These are phyloP conservation scores for Grammothele lineata DNA, from an alignment of 768 basidiomycete species.

Conservation along the genomic window DNA sequence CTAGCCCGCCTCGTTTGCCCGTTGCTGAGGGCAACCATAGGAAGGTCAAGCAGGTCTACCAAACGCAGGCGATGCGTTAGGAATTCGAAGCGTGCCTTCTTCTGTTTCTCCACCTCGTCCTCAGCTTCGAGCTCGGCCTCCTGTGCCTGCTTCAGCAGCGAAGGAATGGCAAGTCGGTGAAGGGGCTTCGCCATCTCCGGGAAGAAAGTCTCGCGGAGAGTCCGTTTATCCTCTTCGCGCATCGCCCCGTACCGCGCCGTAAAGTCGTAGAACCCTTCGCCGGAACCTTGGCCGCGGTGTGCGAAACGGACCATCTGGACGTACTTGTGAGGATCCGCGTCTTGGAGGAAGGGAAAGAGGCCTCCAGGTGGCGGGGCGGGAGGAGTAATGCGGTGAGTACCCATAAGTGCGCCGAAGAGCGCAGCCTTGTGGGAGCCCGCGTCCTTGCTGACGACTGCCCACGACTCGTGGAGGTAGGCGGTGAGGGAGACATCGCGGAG, in stretches of 20 bases:
- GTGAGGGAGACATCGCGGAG: conserved; percentile 21
- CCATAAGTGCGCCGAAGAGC: conserved; percentile 29
- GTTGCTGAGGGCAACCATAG: conserved; percentile 81
- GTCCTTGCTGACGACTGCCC: conserved; percentile 19
- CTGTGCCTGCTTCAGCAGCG: conserved; percentile 20
- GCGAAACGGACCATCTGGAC: conserved; percentile 65
- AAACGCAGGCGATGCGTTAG: conserved; percentile 59
- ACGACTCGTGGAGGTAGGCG: conserved; percentile 19
- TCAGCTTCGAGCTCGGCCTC: conserved; percentile 8
- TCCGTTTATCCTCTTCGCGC: conserved; percentile 76
- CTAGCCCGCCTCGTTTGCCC: conserved; percentile 89
- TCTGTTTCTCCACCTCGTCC: conserved; percentile 23
- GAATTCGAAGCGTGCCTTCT: conserved; percentile 40
- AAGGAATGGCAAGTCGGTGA: conserved; percentile 21
- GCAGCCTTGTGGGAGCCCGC: conserved; percentile 19
- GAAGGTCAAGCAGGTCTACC: conserved; percentile 66
- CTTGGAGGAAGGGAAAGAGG: conserved; percentile 70
- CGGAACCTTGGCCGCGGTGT: conserved; percentile 49
- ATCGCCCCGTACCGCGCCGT: conserved; percentile 89
- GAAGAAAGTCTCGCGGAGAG: conserved; percentile 69
- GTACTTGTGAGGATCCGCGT: conserved; percentile 44
- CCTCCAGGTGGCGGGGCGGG: conserved; percentile 49
- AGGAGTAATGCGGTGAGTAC: conserved; percentile 67
- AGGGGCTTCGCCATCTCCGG: conserved; percentile 35
- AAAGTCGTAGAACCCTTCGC: conserved; percentile 86